A percentile compares a stretch with the other conserved stretches of the same genome.
phyloP scores from a whole-genome alignment of 192 early-diverging fungal species.

The Chytriomyces confervae region DNA sequence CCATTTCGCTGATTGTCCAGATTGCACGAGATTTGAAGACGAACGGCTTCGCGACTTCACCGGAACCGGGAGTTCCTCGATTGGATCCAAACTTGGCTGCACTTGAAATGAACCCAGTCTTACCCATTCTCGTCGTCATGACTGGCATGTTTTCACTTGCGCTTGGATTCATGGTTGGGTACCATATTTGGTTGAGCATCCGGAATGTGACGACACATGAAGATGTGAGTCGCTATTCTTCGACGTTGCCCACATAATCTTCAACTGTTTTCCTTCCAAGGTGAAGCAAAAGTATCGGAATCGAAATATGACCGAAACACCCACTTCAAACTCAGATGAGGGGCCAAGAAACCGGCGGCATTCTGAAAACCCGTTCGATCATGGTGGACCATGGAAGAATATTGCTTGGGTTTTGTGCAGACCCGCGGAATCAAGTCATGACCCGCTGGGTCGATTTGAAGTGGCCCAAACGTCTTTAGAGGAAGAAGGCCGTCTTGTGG shows the following conservation, averaged over 20 bases:
- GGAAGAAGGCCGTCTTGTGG: no score
- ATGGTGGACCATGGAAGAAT: constrained; percentile 55
- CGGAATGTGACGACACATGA: constrained; percentile 89
- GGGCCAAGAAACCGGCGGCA: constrained; percentile 40
- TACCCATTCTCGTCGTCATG: constrained; percentile 66
- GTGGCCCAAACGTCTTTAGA: no score
- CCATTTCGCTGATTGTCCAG: constrained; percentile 63
- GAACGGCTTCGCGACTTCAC: not conserved
- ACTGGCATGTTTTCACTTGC: constrained; percentile 41
- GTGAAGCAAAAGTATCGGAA: constrained; percentile 12
- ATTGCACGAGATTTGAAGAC: constrained; percentile 12
- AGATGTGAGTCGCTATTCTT: constrained; percentile 43
- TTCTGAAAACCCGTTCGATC: constrained; percentile 57
- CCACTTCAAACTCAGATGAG: not conserved
- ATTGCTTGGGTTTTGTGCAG: constrained; percentile 63
- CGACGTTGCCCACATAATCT: not conserved
- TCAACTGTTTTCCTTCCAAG: constrained; percentile 8
- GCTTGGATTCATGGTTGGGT: constrained; percentile 74
- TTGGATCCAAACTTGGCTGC: constrained; percentile 49
- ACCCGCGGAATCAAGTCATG: constrained; percentile 35
- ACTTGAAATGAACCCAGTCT: constrained; percentile 67
- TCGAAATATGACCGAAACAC: constrained; percentile 39
- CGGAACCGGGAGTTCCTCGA: not conserved
- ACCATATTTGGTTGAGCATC: constrained; percentile 76
- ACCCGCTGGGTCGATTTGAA: constrained; percentile 19